phyloP scores from a whole-genome alignment of 2,329 filamentous ascomycete genomes.

The Teratosphaeria pseudoeucalypti region DNA sequence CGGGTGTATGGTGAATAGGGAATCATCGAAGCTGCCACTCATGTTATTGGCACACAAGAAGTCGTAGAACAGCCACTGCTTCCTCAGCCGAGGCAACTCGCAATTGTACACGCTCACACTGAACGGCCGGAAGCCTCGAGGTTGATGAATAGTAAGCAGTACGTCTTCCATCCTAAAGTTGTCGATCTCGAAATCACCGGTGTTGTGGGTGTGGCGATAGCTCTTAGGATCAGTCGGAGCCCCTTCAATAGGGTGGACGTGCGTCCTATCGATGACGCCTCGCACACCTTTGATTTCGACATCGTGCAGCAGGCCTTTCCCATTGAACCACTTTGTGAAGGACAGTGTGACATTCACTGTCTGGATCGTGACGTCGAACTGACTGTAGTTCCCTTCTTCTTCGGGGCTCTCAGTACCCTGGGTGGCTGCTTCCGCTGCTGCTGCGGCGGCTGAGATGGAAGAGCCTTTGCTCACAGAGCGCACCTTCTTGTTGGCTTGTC shows the following conservation, averaged over 20 bases:
- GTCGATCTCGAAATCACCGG: slow-evolving; percentile 94
- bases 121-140: slow-evolving; percentile 83
- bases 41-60: slow-evolving; percentile 92
- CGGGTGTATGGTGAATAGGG: slow-evolving; percentile 92
- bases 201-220: slow-evolving; percentile 76
- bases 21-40: slow-evolving; percentile 90
- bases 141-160: slow-evolving; percentile 83
- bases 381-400: slow-evolving; percentile 90
- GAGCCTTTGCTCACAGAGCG: slow-evolving; percentile 75
- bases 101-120: slow-evolving; percentile 92
- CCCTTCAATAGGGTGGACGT: slow-evolving; percentile 51
- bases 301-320: slow-evolving; percentile 79
- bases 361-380: slow-evolving; percentile 90
- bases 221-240: slow-evolving; percentile 69
- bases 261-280: slow-evolving; percentile 83
- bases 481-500: slow-evolving; percentile 52
- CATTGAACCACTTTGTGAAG: slow-evolving; percentile 98
- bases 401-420: slow-evolving; percentile 38
- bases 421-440: slow-evolving; percentile 56
- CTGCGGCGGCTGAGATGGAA: slow-evolving; percentile 70
- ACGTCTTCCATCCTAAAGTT: slow-evolving; percentile 94
- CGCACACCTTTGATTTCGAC: slow-evolving; percentile 91
- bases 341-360: slow-evolving; percentile 94
- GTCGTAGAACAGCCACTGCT: slow-evolving; percentile 97
- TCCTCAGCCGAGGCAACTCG: slow-evolving; percentile 81